These are phyloP conservation scores for Apiotrichum laibachii DNA, from an alignment of 1,284 basidiomycete species.

Conservation along the genomic window DNA sequence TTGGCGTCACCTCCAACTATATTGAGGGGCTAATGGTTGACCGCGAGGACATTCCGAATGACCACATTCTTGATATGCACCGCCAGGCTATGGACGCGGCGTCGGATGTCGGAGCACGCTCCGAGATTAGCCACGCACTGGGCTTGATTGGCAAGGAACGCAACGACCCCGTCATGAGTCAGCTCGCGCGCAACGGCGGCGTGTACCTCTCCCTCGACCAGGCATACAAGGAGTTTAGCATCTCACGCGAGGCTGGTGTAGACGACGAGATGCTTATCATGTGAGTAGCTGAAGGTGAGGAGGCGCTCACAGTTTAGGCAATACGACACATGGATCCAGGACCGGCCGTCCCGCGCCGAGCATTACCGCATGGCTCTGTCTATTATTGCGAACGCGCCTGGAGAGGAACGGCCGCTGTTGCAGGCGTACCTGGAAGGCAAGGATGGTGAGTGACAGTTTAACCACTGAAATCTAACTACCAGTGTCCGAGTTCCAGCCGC, in stretches of 20 bases:
- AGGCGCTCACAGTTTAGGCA: conserved; percentile 28
- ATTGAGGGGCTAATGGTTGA: conserved; percentile 26
- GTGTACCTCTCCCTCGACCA: conserved; percentile 38
- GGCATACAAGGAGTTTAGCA: conserved; percentile 42
- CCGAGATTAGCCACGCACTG: conserved; percentile 28
- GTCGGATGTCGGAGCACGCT: conserved; percentile 15
- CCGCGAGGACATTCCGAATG: conserved; percentile 34
- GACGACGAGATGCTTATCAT: conserved; percentile 44
- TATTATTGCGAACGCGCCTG: conserved; percentile 43
- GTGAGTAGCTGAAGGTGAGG: conserved; percentile 20
- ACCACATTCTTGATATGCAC: conserved; percentile 36
- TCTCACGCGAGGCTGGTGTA: conserved; percentile 30
- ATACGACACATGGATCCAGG: conserved; percentile 34
- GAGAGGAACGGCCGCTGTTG: conserved; percentile 37
- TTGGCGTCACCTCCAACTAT: conserved; percentile 31
- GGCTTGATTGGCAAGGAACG: conserved; percentile 34
- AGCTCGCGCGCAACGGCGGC: conserved; percentile 29
- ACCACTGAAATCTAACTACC: not conserved
- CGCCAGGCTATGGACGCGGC: conserved; percentile 28
- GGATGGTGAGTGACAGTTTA: conserved; percentile 10
- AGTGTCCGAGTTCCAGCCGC: conserved; percentile 27
- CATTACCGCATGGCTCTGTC: conserved; percentile 41
- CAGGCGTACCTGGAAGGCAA: conserved; percentile 33
- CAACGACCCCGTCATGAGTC: conserved; percentile 25
- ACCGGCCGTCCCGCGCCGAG: conserved; percentile 28